Evolutionary conservation across 108 stramenopile species (phyloP), one percentile per base, ranked within the genome.

Genomic region (Cylindrotheca fusiformis): DNA sequence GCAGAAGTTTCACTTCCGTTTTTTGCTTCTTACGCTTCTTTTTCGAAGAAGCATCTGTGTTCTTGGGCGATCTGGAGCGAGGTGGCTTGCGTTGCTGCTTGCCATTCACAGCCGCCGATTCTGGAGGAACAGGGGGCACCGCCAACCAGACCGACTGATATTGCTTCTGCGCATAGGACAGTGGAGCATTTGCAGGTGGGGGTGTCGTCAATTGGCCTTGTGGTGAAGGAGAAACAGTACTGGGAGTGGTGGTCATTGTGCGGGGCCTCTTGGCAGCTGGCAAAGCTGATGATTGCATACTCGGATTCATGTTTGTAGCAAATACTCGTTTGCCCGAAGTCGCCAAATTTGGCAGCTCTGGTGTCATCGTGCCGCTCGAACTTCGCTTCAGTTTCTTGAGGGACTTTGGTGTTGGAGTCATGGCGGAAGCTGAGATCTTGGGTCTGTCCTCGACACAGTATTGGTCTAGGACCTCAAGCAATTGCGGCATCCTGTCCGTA

Each of bases 361-460:
- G 63, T 22, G 60, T 48, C 2, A 25, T 12, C 1, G 26, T 20
- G 23, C 51, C 52, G 21, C 31, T 33, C 3, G 63, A 52, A 19
- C 24, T 18, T 1, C 63, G 49, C 32, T 63, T 63, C 21, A 63
- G 2, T 41, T 63, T 63, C 28, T 48, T 47, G n/a, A 49, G 48
- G 3, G 63, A 24, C 6, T 51, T 63, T 6, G 63, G 63, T 2
- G 55, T 66, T 3, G 65, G 23, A 22, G 32, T 32, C 18, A 27
- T 52, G 24, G 36, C 55, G n/a, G 52, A 29, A 17, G 54, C 53
- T 31, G 55, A 48, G n/a, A 80, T 57, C 20, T 32, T 53, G 4
- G 79, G 79, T 41, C 74, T 75, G n/a, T 67, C 48, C 14, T 36
- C 41, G n/a, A 75, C 73, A 29, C 19, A 32, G 0, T 30, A 33